These are phyloP conservation scores for Helianthus tuberosus DNA, from an alignment of 129 eudicot species.

Conservation along the genomic window DNA sequence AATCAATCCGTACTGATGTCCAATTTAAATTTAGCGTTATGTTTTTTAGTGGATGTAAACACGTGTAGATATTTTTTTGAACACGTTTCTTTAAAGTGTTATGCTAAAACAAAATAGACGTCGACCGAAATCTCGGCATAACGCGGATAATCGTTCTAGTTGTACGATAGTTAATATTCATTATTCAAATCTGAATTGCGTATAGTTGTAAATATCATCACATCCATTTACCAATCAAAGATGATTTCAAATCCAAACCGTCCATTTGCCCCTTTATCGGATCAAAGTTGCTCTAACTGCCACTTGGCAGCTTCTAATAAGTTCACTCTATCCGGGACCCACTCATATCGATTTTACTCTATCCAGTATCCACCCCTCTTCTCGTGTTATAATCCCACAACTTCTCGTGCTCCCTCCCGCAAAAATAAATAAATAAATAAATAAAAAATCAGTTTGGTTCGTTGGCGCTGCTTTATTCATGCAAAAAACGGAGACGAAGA, in stretches of 20 bases:
- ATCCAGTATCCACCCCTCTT: slow-evolving; percentile 45
- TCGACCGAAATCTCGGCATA: too few species aligned
- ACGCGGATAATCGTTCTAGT: too few species aligned
- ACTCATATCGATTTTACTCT: slow-evolving; percentile 29
- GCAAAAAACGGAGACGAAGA: slow-evolving; percentile 18
- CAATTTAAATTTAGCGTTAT: too few species aligned
- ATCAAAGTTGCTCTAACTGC: background rate
- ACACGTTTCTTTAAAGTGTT: too few species aligned
- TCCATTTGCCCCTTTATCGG: background rate
- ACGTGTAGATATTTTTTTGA: too few species aligned
- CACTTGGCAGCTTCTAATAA: slow-evolving; percentile 33
- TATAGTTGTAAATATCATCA: too few species aligned
- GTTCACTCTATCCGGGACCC: slow-evolving; percentile 29
- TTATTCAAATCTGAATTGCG: too few species aligned
- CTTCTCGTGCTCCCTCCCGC: slow-evolving; percentile 39
- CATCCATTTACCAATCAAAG: too few species aligned
- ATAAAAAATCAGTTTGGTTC: slow-evolving; percentile 50
- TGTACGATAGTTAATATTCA: too few species aligned
- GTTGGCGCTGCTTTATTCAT: slow-evolving; percentile 57
- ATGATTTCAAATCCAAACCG: slow-evolving; percentile 23
- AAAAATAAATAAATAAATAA: slow-evolving; percentile 29
- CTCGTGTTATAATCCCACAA: slow-evolving; percentile 33
- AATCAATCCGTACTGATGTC: too few species aligned
- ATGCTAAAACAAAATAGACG: too few species aligned
- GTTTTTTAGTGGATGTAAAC: too few species aligned